Conservation (phyloP, 2,329 filamentous ascomycete species). For the Colletotrichum somersetense region DNA sequence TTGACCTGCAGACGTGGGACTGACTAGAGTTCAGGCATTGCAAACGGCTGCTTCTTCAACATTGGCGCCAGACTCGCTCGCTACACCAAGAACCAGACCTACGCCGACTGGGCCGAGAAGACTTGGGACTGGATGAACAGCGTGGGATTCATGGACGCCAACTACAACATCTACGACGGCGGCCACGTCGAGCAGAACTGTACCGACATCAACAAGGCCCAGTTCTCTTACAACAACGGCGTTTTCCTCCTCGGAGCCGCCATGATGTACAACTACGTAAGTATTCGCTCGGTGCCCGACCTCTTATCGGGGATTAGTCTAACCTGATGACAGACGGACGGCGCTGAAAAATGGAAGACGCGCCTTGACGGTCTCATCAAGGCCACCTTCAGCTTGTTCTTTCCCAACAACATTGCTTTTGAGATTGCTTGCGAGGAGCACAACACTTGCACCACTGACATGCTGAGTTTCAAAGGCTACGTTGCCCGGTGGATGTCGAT, state of each 20-base stretch:
- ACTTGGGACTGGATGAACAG: conserved; percentile 72
- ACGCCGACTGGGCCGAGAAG: conserved; percentile 71
- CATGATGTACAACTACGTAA: conserved; percentile 72
- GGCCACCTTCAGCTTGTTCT: conserved; percentile 61
- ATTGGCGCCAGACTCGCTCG: conserved; percentile 76
- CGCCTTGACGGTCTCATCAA: conserved; percentile 59
- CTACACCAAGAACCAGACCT: conserved; percentile 76
- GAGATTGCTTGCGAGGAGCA: conserved; percentile 72
- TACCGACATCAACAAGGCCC: conserved; percentile 64
- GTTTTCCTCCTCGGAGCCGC: conserved; percentile 70
- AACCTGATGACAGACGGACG: conserved; percentile 56
- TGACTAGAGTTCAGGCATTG: conserved; percentile 58
- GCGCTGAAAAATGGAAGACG: conserved; percentile 63
- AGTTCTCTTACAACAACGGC: conserved; percentile 73
- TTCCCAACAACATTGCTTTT: conserved; percentile 67
- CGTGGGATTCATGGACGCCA: conserved; percentile 70
- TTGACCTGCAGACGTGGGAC: conserved; percentile 46
- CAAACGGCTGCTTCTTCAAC: conserved; percentile 75
- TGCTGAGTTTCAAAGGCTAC: conserved; percentile 73
- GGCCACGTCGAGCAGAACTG: conserved; percentile 66
- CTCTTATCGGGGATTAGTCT: background rate
- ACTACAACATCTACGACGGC: conserved; percentile 73
- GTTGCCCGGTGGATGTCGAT: conserved; percentile 69
- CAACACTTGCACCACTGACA: conserved; percentile 71
- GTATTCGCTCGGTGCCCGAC: conserved; percentile 42